Conservation (phyloP, 257 asterid genomes). For the Solanum sejunctum region DNA sequence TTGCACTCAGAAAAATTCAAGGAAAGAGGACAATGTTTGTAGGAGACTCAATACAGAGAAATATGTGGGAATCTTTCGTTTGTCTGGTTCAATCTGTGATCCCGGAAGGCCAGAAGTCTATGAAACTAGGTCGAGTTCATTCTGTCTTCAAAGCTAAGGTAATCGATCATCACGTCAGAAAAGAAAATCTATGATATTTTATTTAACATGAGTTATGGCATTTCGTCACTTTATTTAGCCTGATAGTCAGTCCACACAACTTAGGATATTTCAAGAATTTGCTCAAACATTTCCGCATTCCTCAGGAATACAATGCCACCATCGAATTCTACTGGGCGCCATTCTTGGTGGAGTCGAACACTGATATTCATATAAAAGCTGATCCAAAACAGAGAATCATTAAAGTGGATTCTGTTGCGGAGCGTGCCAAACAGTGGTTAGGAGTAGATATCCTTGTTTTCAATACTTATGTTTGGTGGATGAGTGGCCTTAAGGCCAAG, state of each 20-base stretch:
- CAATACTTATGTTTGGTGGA: conserved; percentile 97
- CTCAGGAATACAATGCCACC: conserved; percentile 63
- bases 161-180: neutral
- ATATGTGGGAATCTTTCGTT: conserved; percentile 90
- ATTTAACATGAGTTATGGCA: too few relatives aligned
- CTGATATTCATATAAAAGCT: conserved; percentile 41
- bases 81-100: conserved; percentile 69
- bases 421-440: conserved; percentile 72
- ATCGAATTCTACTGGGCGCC: conserved; percentile 95
- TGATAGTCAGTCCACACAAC: neutral
- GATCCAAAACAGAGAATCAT: conserved; percentile 72
- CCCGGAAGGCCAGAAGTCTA: conserved; percentile 51
- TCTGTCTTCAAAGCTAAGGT: conserved; percentile 35
- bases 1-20: conserved; percentile 46
- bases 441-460: conserved; percentile 75
- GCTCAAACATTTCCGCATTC: neutral
- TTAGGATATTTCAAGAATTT: neutral
- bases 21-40: conserved; percentile 86
- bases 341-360: conserved; percentile 66
- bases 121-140: conserved; percentile 55
- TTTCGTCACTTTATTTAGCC: neutral
- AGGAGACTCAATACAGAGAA: conserved; percentile 92
- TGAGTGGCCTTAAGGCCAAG: conserved; percentile 67
- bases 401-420: conserved; percentile 73
- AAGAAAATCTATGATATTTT: neutral